Conservation (phyloP, 2,329 filamentous ascomycete genomes). For the Talaromyces sp. region DNA sequence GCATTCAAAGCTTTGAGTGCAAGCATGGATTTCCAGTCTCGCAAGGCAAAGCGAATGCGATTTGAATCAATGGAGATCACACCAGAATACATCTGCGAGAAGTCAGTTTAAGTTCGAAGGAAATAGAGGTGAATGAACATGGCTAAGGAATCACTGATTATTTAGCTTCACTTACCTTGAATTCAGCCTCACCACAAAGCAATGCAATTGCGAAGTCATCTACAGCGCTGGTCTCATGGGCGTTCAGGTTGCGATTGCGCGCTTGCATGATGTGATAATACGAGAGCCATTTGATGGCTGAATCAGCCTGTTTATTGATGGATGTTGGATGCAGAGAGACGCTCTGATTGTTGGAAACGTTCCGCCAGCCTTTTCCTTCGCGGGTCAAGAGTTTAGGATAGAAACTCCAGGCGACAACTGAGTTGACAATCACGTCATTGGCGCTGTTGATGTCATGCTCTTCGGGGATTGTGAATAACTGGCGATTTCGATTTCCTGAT, state of each 20-base stretch:
- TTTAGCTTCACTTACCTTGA: constrained; percentile 63
- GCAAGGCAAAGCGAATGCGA: constrained; percentile 76
- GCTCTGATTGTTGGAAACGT: constrained; percentile 88
- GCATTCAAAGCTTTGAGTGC: constrained; percentile 80
- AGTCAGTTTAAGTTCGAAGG: not conserved
- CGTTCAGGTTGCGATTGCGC: constrained; percentile 76
- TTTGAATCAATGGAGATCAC: constrained; percentile 87
- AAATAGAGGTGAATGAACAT: not conserved
- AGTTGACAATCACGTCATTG: constrained; percentile 76
- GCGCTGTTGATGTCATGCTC: constrained; percentile 74
- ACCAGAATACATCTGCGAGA: constrained; percentile 74
- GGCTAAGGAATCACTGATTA: too few species aligned
- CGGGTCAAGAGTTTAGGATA: constrained; percentile 89
- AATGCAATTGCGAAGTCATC: constrained; percentile 82
- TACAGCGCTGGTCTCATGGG: constrained; percentile 81
- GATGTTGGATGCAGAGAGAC: constrained; percentile 86
- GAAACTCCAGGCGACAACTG: constrained; percentile 90
- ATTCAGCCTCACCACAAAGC: constrained; percentile 84
- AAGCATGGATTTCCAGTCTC: constrained; percentile 88
- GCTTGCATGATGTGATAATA: constrained; percentile 99
- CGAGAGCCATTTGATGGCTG: constrained; percentile 73
- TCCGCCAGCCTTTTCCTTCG: constrained; percentile 85
- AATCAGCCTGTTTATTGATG: constrained; percentile 72
- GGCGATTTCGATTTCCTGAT: constrained; percentile 66
- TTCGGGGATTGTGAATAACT: constrained; percentile 82